Evolutionary conservation across 495 filamentous ascomycete genomes (phyloP).

Genomic region (Hyaloscypha bicolor): DNA sequence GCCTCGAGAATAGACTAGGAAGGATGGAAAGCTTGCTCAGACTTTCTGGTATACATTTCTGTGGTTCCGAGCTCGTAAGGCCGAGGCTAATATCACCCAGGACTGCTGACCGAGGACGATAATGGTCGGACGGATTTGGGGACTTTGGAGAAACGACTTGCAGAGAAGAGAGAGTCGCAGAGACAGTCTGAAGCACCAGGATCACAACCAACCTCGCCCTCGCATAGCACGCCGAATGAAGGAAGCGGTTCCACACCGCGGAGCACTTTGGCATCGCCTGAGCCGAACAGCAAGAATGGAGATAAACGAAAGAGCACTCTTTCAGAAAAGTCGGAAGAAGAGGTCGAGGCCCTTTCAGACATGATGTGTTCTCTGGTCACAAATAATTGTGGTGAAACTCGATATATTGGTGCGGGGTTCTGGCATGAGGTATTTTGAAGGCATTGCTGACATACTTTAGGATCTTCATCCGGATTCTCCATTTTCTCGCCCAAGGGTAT

Average conservation of each 20-base stretch:
- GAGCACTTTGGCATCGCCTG: conserved; percentile 32
- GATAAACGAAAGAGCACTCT: conserved; percentile 31
- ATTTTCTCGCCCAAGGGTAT: conserved; percentile 98
- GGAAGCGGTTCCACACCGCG: conserved; percentile 26
- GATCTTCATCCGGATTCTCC: conserved; percentile 96
- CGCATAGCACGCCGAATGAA: conserved; percentile 24
- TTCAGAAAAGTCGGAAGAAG: conserved; percentile 54
- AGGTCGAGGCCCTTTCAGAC: conserved; percentile 89
- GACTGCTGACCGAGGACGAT: conserved; percentile 81
- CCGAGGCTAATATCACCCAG: conserved; percentile 32
- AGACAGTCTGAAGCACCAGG: conserved; percentile 27
- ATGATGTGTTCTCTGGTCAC: conserved; percentile 99
- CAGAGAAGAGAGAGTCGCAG: conserved; percentile 26
- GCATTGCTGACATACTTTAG: conserved; percentile 45
- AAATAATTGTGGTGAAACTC: conserved; percentile 91
- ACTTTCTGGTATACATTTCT: conserved; percentile 66
- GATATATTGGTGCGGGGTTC: conserved; percentile 81
- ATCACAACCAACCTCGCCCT: conserved; percentile 31
- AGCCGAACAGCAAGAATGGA: conserved; percentile 25
- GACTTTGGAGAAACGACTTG: conserved; percentile 77
- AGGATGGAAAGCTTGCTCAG: conserved; percentile 91
- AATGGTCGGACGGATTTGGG: conserved; percentile 87
- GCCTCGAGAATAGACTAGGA: conserved; percentile 89
- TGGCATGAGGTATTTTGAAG: conserved; percentile 3
- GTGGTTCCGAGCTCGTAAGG: background rate